Evolutionary conservation across 768 basidiomycete species (phyloP).

Genomic region (Mycena rebaudengoi): DNA sequence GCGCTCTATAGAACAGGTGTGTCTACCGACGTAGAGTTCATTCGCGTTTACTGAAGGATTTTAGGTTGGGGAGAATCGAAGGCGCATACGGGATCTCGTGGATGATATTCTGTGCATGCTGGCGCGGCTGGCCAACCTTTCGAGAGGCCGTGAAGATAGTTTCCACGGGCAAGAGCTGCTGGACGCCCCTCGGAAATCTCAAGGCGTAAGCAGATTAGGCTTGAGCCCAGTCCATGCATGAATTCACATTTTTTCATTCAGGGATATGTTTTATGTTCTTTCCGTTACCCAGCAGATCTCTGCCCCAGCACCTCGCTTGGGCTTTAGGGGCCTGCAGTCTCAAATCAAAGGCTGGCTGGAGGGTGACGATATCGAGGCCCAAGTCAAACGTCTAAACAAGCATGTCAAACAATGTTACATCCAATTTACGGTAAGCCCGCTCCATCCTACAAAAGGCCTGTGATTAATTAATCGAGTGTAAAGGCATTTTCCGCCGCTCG

Average conservation of each 20-base stretch:
- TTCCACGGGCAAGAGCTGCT: slow-evolving; percentile 8
- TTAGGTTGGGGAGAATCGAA: slow-evolving; percentile 15
- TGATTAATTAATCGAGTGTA: background rate
- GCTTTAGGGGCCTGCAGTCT: background rate
- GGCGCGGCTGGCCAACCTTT: background rate
- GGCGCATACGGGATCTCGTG: background rate
- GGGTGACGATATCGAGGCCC: slow-evolving; percentile 13
- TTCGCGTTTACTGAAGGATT: too few relatives aligned
- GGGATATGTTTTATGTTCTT: slow-evolving; percentile 12
- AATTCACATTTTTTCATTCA: too few relatives aligned
- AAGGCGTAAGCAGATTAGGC: slow-evolving; percentile 7
- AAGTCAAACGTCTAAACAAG: slow-evolving; percentile 5
- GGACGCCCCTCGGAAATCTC: slow-evolving; percentile 10
- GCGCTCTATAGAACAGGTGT: too few relatives aligned
- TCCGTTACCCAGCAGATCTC: background rate
- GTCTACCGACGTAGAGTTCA: too few relatives aligned
- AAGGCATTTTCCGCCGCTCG: slow-evolving; percentile 20
- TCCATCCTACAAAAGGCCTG: background rate
- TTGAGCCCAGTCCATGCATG: background rate
- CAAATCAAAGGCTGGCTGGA: slow-evolving; percentile 18
- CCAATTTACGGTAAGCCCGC: slow-evolving; percentile 19
- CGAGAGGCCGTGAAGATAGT: background rate
- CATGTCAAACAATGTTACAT: slow-evolving; percentile 17
- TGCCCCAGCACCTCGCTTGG: background rate
- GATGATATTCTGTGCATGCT: slow-evolving; percentile 8